Percentiles rank a stretch among this genome's conserved stretches.
These are phyloP conservation scores for Rhamnella rubrinervis DNA, from an alignment of 331 rosid genomes.

Conservation along the genomic window DNA sequence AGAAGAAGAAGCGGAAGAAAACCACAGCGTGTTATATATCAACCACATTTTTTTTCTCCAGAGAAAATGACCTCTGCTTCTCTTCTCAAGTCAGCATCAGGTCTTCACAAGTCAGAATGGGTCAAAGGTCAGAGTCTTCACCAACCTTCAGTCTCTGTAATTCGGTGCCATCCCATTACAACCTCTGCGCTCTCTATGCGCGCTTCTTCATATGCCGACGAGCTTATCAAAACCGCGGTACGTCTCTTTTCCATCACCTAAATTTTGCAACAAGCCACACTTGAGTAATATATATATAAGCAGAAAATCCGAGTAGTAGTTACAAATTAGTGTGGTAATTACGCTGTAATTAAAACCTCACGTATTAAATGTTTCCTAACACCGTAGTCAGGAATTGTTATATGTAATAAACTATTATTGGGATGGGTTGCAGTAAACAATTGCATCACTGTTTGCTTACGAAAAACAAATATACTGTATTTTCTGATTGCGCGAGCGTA, in stretches of 20 bases:
- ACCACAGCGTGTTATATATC: background rate
- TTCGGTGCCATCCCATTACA: constrained; percentile 43
- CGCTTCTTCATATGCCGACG: constrained; percentile 65
- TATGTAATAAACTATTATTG: background rate
- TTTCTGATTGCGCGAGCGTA: too few species aligned
- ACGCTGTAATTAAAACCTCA: too few species aligned
- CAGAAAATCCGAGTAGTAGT: background rate
- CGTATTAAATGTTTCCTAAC: too few species aligned
- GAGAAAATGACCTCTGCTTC: constrained; percentile 72
- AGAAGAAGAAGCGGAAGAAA: background rate
- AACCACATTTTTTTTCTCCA: background rate
- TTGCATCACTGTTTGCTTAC: too few species aligned
- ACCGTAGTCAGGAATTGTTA: too few species aligned
- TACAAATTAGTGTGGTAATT: background rate
- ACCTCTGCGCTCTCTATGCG: constrained; percentile 48
- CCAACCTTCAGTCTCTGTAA: constrained; percentile 41
- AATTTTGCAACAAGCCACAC: background rate
- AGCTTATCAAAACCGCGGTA: constrained; percentile 81
- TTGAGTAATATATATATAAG: background rate
- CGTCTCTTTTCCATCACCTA: background rate
- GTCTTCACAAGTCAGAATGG: constrained; percentile 71
- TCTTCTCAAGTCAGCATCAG: constrained; percentile 62
- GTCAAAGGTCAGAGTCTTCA: constrained; percentile 63
- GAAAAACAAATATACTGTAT: too few species aligned
- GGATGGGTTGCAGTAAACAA: constrained; percentile 45